These are phyloP conservation scores for Camelina neglecta DNA, from an alignment of 345 rosid species.

Conservation along the genomic window DNA sequence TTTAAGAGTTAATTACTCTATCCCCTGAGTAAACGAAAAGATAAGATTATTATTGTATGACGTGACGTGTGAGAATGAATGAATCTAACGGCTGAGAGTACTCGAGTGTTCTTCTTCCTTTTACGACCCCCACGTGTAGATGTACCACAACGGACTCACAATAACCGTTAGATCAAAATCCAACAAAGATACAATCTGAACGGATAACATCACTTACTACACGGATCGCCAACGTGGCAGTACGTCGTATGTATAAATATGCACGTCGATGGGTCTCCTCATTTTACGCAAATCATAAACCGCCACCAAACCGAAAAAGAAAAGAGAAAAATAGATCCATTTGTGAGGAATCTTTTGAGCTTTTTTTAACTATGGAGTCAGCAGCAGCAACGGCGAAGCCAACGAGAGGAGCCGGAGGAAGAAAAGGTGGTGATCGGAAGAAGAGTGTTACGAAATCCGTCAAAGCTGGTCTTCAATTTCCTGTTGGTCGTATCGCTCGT, in stretches of 20 bases:
- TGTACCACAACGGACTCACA: neutral
- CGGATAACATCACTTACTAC: constrained; percentile 3
- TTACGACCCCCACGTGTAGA: constrained; percentile 31
- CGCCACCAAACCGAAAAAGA: constrained; percentile 20
- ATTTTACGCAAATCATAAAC: constrained; percentile 14
- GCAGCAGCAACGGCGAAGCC: constrained; percentile 27
- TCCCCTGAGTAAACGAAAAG: neutral
- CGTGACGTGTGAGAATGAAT: neutral
- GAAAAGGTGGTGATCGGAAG: constrained; percentile 65
- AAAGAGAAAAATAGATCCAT: constrained; percentile 1
- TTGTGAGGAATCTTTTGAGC: neutral
- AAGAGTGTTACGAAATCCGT: constrained; percentile 64
- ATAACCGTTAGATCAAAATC: constrained; percentile 32
- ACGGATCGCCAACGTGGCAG: constrained; percentile 44
- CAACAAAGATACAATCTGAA: constrained; percentile 34
- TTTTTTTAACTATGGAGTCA: constrained; percentile 50
- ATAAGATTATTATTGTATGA: neutral
- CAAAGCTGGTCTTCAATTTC: constrained; percentile 81
- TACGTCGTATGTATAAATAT: constrained; percentile 12
- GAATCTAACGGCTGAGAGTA: constrained; percentile 31
- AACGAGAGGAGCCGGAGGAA: constrained; percentile 60
- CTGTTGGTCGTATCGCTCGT: constrained; percentile 76
- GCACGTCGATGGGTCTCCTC: neutral
- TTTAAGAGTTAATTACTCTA: neutral
- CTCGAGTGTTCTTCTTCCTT: neutral